Base-by-base conservation (phyloP, 2,329 filamentous ascomycete genomes). In the Nothophaeocryptopus gaeumannii region DNA sequence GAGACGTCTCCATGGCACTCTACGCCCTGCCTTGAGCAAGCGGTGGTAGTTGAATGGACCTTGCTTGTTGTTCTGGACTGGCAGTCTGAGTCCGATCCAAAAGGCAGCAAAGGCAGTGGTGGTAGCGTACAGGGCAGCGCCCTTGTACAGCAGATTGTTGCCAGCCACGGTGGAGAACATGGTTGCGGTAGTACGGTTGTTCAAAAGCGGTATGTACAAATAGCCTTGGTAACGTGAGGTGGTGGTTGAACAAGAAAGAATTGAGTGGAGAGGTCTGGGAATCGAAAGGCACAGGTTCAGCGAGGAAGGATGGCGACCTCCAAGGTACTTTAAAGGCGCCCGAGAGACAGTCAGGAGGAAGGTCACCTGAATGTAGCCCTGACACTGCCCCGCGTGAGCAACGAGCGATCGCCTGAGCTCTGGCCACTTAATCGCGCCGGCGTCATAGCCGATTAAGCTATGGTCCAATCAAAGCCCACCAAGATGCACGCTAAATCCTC, bases 31-130 rank as follows among this genome's bases (percentile, higher is more conserved):
- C 58, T 61, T 65, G 34, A 59, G 43, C 13, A 63, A 15, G 31
- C 60, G 58, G 56, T 67, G 63, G 45, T 63, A 63, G 63, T 66
- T 63, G 62, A 58, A 67, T 34, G 64, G 64, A 11, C 63, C 64
- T 29, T 55, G 50, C 38, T 56, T 65, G 54, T 60, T 56, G 50
- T 61, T 59, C 40, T 63, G 62, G 31, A 65, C 48, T 29, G 64
- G 64, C n/a, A 65, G 52, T 12, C 51, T 56, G 37, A 65, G 48
- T 44, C 56, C 55, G 36, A 66, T 49, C 60, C 62, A 64, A 40
- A 63, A 61, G 30, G 63, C 63, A 37, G 55, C 54, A 40, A 67
- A 63, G 43, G 61, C 62, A 9, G 61, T 64, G 38, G 57, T 59
- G 12, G 59, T 64, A 7, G 59, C 63, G 58, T 60, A 67, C n/a